Evolutionary conservation across 1,139 yeast genomes (phyloP).

Genomic region (Candida sanyaensis): DNA sequence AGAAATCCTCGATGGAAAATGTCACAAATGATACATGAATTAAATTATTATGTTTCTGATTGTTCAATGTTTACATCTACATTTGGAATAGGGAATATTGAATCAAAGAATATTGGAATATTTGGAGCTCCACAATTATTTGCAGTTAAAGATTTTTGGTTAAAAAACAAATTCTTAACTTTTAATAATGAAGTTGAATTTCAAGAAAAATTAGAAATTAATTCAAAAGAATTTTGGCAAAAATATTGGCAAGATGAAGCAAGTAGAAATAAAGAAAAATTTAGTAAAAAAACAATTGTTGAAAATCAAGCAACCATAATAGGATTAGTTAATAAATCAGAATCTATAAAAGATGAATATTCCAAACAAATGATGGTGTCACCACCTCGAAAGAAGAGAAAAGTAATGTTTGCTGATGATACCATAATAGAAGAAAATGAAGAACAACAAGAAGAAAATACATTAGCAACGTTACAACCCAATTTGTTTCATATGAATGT

Average conservation of each 20-base stretch:
- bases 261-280: slow-evolving; percentile 27
- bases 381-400: slow-evolving; percentile 2
- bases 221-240: slow-evolving; percentile 50
- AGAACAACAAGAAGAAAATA: not conserved
- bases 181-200: slow-evolving; percentile 27
- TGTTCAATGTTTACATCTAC: slow-evolving; percentile 39
- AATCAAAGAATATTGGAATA: slow-evolving; percentile 32
- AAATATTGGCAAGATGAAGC: slow-evolving; percentile 49
- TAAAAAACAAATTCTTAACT: slow-evolving; percentile 48
- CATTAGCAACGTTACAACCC: not conserved
- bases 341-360: slow-evolving; percentile 1
- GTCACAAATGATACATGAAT: slow-evolving; percentile 59
- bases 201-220: slow-evolving; percentile 27
- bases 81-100: slow-evolving; percentile 45
- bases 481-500: not conserved
- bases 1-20: slow-evolving; percentile 57
- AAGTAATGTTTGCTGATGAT: slow-evolving; percentile 1
- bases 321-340: slow-evolving; percentile 15
- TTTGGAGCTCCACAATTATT: slow-evolving; percentile 65
- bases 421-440: not conserved
- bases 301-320: slow-evolving; percentile 12
- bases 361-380: not conserved
- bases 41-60: slow-evolving; percentile 54
- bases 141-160: slow-evolving; percentile 53
- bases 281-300: slow-evolving; percentile 35